Evolutionary conservation across 345 rosid species (phyloP).

Genomic region (Hibiscus syriacus): DNA sequence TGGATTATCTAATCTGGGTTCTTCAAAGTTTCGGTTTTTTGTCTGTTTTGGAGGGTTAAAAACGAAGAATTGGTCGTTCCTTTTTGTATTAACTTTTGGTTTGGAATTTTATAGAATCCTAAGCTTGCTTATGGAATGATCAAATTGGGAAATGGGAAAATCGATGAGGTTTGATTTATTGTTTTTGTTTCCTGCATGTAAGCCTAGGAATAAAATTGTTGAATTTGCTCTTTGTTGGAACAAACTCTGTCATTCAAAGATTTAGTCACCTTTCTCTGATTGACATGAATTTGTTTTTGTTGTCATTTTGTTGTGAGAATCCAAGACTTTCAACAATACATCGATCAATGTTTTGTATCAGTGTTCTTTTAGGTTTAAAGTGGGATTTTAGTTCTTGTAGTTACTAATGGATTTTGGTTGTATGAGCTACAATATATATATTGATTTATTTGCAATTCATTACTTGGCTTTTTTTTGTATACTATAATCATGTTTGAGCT

Average conservation of each 20-base stretch:
- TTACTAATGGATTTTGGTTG: neutral
- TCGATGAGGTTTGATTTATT: neutral
- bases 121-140: neutral
- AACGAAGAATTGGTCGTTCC: neutral
- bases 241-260: neutral
- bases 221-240: neutral
- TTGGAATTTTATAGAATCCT: neutral
- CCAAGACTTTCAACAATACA: neutral
- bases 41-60: neutral
- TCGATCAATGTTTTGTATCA: neutral
- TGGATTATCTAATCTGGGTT: no score
- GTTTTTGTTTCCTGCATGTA: neutral
- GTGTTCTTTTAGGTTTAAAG: neutral
- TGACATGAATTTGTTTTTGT: neutral
- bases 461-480: neutral
- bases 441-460: neutral
- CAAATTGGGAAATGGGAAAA: neutral
- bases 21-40: no score
- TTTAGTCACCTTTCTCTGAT: neutral
- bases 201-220: neutral
- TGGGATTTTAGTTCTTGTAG: neutral
- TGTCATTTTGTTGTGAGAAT: neutral
- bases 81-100: neutral
- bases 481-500: neutral
- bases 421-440: neutral